These are phyloP conservation scores for Penicillium riverlandense DNA, from an alignment of 495 filamentous ascomycete species.

Conservation along the genomic window DNA sequence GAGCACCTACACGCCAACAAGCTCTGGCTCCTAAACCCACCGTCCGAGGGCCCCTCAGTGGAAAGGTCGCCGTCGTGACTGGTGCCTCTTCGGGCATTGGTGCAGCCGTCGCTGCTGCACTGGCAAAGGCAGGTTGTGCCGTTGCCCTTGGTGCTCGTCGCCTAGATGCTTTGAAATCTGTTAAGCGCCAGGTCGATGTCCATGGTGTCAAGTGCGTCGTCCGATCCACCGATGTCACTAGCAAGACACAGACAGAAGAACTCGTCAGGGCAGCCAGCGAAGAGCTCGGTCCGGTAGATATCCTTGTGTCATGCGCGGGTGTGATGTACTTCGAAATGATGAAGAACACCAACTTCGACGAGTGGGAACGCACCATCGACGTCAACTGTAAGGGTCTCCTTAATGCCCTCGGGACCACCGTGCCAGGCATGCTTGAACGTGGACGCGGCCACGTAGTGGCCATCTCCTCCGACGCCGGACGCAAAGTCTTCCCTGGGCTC, in stretches of 20 bases:
- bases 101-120: slow-evolving; percentile 38
- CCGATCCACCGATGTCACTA: slow-evolving; percentile 55
- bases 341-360: slow-evolving; percentile 54
- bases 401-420: slow-evolving; percentile 50
- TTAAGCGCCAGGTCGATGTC: slow-evolving; percentile 42
- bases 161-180: slow-evolving; percentile 47
- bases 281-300: slow-evolving; percentile 56
- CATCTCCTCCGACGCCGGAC: slow-evolving; percentile 62
- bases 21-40: slow-evolving; percentile 24
- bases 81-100: slow-evolving; percentile 47
- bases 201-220: slow-evolving; percentile 50
- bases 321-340: slow-evolving; percentile 76
- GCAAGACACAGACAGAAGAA: slow-evolving; percentile 44
- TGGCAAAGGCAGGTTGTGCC: slow-evolving; percentile 50
- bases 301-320: slow-evolving; percentile 60
- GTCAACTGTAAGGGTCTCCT: slow-evolving; percentile 67
- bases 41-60: slow-evolving; percentile 43
- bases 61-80: slow-evolving; percentile 44
- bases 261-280: slow-evolving; percentile 45
- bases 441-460: slow-evolving; percentile 57
- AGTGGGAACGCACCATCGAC: slow-evolving; percentile 65
- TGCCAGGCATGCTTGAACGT: slow-evolving; percentile 56
- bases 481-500: slow-evolving; percentile 64
- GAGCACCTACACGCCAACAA: slow-evolving; percentile 38
- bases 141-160: slow-evolving; percentile 58